phyloP scores from a whole-genome alignment of 495 filamentous ascomycete genomes.

The Extremus antarcticus region DNA sequence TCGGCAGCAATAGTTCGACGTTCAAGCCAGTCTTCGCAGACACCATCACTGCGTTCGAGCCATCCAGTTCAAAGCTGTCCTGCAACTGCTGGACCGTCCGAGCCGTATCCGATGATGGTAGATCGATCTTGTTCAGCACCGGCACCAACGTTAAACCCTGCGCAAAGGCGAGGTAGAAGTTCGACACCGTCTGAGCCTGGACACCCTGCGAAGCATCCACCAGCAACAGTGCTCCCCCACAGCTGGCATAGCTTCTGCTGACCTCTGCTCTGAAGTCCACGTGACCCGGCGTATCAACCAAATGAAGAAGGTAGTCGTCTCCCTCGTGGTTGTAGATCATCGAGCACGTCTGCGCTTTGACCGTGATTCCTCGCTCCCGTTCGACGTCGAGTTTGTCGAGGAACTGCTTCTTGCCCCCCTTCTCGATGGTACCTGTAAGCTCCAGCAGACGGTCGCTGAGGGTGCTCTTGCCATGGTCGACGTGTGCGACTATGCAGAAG shows the following conservation, averaged over 20 bases:
- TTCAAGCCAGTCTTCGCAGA: slow-evolving; percentile 91
- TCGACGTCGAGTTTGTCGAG: slow-evolving; percentile 96
- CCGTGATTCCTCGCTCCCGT: slow-evolving; percentile 88
- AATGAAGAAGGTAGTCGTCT: slow-evolving; percentile 81
- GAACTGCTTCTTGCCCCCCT: slow-evolving; percentile 85
- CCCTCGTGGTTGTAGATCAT: slow-evolving; percentile 88
- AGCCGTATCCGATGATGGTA: slow-evolving; percentile 74
- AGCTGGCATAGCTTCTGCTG: slow-evolving; percentile 84
- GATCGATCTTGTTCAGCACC: slow-evolving; percentile 91
- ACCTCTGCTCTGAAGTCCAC: slow-evolving; percentile 97
- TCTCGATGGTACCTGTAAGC: slow-evolving; percentile 83
- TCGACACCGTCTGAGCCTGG: slow-evolving; percentile 91
- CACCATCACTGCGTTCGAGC: slow-evolving; percentile 67
- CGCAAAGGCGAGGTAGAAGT: slow-evolving; percentile 94
- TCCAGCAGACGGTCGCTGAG: slow-evolving; percentile 86
- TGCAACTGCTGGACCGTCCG: slow-evolving; percentile 78
- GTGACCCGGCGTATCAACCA: slow-evolving; percentile 95
- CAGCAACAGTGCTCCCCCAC: slow-evolving; percentile 82
- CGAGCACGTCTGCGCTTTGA: slow-evolving; percentile 96
- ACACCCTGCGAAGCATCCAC: slow-evolving; percentile 91
- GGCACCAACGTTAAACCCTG: slow-evolving; percentile 79
- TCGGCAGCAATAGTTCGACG: slow-evolving; percentile 67
- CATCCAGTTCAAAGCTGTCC: slow-evolving; percentile 76
- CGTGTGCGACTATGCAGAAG: slow-evolving; percentile 96
- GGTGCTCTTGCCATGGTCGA: slow-evolving; percentile 97